These are phyloP conservation scores for Solanum stenotomum DNA, from an alignment of 257 asterid genomes.

Conservation along the genomic window DNA sequence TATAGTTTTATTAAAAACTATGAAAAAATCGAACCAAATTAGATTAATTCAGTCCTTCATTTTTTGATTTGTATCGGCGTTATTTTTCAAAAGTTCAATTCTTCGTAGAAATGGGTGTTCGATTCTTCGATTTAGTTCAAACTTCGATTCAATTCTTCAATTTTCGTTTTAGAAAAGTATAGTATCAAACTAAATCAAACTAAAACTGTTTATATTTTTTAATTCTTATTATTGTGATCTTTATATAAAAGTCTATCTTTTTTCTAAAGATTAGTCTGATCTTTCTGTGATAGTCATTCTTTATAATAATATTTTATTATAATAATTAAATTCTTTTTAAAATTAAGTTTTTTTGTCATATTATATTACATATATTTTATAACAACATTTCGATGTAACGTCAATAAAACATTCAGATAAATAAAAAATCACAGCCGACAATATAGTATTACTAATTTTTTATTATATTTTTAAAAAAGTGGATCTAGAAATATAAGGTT, in stretches of 20 bases:
- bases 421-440: not conserved
- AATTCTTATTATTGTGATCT: not conserved
- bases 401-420: too few relatives aligned
- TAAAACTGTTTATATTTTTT: too few relatives aligned
- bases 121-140: rapidly evolving
- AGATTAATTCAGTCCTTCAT: too few relatives aligned
- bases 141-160: too few relatives aligned
- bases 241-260: not conserved
- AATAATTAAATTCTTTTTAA: too few relatives aligned
- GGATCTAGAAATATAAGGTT: not conserved
- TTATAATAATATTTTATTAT: not conserved
- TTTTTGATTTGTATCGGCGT: rapidly evolving
- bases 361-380: not conserved
- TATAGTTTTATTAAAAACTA: not conserved
- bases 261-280: not conserved
- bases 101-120: too few relatives aligned
- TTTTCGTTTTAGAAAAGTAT: too few relatives aligned
- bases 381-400: too few relatives aligned
- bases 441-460: too few relatives aligned
- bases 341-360: not conserved
- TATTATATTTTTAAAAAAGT: not conserved
- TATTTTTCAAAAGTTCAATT: too few relatives aligned
- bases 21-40: not conserved
- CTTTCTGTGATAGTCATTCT: not conserved
- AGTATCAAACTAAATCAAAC: too few relatives aligned